A percentile compares a stretch with the other conserved stretches of the same genome.
Conservation (phyloP, 495 filamentous ascomycete genomes). For the Neurospora tetraspora region DNA sequence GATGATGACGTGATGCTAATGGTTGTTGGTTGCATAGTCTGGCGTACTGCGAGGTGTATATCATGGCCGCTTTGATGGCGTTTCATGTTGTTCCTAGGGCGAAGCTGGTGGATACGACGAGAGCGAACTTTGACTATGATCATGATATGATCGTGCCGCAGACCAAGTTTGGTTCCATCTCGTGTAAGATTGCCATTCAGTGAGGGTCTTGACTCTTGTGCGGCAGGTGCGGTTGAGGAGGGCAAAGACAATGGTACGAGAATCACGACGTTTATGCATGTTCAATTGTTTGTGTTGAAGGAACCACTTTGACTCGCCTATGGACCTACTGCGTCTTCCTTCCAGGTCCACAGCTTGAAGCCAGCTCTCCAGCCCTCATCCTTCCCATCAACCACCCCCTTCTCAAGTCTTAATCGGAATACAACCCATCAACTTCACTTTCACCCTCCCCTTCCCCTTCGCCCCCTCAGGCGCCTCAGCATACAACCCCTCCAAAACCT, state of each 20-base stretch:
- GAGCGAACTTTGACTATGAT: conserved; percentile 18
- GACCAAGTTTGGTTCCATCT: conserved; percentile 9
- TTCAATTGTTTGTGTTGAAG: background rate
- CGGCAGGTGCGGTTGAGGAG: background rate
- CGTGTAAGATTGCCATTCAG: conserved; percentile 2
- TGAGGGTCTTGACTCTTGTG: background rate
- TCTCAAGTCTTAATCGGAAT: background rate
- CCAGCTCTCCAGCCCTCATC: background rate
- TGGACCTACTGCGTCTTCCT: background rate
- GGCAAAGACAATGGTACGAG: background rate
- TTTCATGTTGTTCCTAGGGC: conserved; percentile 17
- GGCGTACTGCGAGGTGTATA: conserved; percentile 22
- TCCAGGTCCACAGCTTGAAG: background rate
- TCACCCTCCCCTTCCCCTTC: background rate
- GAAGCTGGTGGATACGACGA: conserved; percentile 12
- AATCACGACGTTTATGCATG: background rate
- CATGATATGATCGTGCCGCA: conserved; percentile 20
- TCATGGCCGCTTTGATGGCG: conserved; percentile 18
- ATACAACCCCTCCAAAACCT: background rate
- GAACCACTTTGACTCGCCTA: background rate
- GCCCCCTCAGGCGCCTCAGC: background rate
- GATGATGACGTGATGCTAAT: background rate
- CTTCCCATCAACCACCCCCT: background rate
- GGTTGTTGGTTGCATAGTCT: conserved; percentile 8
- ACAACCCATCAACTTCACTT: background rate